Conservation (phyloP, 2,329 filamentous ascomycete species). For the Colletotrichum chrysophilum region DNA sequence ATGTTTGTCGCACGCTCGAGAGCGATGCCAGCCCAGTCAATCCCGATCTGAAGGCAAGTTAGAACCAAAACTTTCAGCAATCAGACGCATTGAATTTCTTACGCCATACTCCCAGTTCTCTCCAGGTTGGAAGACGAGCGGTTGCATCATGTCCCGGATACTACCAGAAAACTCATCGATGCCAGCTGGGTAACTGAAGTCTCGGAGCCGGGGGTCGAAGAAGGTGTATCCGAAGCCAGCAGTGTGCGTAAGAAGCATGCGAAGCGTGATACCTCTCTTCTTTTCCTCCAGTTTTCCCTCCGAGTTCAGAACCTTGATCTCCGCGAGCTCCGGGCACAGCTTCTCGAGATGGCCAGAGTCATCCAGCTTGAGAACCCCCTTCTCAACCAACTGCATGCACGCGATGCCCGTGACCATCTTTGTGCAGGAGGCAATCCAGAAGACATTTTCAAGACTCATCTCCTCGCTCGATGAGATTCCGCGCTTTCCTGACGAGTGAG, state of each 20-base stretch:
- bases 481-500: constrained; percentile 51
- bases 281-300: constrained; percentile 47
- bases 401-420: constrained; percentile 60
- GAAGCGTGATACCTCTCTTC: constrained; percentile 55
- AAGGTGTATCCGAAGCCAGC: constrained; percentile 65
- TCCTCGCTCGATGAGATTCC: constrained; percentile 48
- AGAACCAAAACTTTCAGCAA: neutral
- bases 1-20: constrained; percentile 50
- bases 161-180: constrained; percentile 64
- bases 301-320: constrained; percentile 47
- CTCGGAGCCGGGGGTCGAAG: constrained; percentile 52
- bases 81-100: constrained; percentile 26
- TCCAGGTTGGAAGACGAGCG: constrained; percentile 69
- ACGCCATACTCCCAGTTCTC: constrained; percentile 66
- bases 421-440: constrained; percentile 64
- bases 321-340: constrained; percentile 55
- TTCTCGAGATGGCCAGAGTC: constrained; percentile 49
- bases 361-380: constrained; percentile 52
- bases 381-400: constrained; percentile 63
- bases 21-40: constrained; percentile 60
- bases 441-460: constrained; percentile 66
- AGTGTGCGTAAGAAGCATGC: constrained; percentile 62
- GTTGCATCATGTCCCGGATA: constrained; percentile 53
- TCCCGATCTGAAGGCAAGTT: constrained; percentile 40
- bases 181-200: constrained; percentile 54